These are phyloP conservation scores for Dioscorea dumetorum DNA, from an alignment of 106 monocot genomes.

Conservation along the genomic window DNA sequence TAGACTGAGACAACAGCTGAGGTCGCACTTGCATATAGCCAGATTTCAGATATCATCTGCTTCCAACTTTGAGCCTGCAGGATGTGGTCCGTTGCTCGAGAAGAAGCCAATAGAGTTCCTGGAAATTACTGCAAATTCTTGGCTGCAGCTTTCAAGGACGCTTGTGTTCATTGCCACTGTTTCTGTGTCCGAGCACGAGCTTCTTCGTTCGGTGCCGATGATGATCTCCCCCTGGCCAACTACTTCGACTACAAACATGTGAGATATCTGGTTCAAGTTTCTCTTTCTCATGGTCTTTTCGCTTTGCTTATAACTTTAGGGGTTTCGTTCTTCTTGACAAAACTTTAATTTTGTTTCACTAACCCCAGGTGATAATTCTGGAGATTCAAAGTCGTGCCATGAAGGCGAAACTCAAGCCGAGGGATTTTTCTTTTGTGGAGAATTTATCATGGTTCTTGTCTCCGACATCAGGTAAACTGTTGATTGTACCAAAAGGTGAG, in stretches of 20 bases:
- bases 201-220: constrained; percentile 27
- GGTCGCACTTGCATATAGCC: too few species aligned
- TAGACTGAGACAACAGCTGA: neutral
- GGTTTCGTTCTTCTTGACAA: too few species aligned
- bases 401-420: constrained; percentile 15
- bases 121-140: constrained; percentile 17
- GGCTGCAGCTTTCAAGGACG: constrained; percentile 18
- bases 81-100: constrained; percentile 30
- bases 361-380: constrained; percentile 24
- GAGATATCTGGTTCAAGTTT: too few species aligned
- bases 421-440: neutral
- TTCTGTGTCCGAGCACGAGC: constrained; percentile 21
- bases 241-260: constrained; percentile 40
- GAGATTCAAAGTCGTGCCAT: constrained; percentile 28
- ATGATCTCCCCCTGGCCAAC: constrained; percentile 6
- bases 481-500: constrained; percentile 3
- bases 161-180: constrained; percentile 22
- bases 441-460: constrained; percentile 17
- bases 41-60: neutral
- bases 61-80: neutral
- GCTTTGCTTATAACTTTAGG: neutral
- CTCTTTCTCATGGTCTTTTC: neutral
- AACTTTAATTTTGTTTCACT: neutral
- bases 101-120: constrained; percentile 16
- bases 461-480: constrained; percentile 6